Evolutionary conservation across 176 grass and related monocot species (phyloP).

Genomic region (Aegilops umbellulata): DNA sequence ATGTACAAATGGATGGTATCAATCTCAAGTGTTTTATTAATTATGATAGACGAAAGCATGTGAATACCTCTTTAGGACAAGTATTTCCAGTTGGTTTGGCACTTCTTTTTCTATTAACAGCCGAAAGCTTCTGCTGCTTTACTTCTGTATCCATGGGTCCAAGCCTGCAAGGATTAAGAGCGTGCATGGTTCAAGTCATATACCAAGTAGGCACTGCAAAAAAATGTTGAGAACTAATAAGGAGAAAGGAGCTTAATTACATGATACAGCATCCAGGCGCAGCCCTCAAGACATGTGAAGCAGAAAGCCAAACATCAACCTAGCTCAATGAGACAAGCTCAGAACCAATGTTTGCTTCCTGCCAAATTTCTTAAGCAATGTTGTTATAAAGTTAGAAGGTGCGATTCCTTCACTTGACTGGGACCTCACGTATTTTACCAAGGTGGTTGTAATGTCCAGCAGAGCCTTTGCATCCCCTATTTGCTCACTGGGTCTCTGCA

Average conservation of each 20-base stretch:
- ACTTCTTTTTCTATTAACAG: conserved; percentile 45
- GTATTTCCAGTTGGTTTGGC: conserved; percentile 68
- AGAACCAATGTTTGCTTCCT: conserved; percentile 34
- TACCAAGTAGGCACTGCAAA: background rate
- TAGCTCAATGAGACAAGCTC: conserved; percentile 45
- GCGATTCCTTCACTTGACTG: conserved; percentile 75
- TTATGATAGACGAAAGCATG: conserved; percentile 1
- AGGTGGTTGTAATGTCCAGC: conserved; percentile 71
- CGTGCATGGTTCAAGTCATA: background rate
- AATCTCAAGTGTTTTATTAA: background rate
- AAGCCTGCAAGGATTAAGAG: conserved; percentile 48
- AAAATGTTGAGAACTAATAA: background rate
- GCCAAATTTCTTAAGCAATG: conserved; percentile 65
- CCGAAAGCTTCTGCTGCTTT: conserved; percentile 5
- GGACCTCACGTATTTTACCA: conserved; percentile 78
- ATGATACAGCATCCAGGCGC: conserved; percentile 71
- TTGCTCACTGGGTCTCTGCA: conserved; percentile 91
- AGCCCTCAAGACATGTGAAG: conserved; percentile 60
- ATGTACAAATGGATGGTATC: background rate
- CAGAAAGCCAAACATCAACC: conserved; percentile 48
- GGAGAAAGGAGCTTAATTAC: conserved; percentile 36
- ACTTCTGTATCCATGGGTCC: conserved; percentile 63
- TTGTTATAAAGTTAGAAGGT: conserved; percentile 74
- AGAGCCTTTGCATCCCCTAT: conserved; percentile 88
- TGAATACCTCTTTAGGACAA: conserved; percentile 68